Base-by-base conservation (phyloP, 352 stramenopile genomes). In the Globisporangium parvum region DNA sequence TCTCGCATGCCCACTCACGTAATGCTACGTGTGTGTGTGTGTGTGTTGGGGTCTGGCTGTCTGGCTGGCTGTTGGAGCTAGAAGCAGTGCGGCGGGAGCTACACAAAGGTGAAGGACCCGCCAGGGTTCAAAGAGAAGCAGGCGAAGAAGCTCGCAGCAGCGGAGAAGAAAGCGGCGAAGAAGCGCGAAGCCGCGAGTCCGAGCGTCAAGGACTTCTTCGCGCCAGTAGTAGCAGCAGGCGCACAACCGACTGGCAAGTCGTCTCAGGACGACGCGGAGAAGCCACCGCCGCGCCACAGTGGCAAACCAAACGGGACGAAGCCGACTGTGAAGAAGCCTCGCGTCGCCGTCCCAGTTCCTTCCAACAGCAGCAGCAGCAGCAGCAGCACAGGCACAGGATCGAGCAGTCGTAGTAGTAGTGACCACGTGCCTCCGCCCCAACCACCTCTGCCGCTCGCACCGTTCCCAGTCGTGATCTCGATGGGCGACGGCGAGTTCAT, bases 41-140 rank as follows among this genome's bases (percentile, higher is more conserved):
- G n/a, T n/a, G n/a, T n/a, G n/a, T n/a, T n/a, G n/a, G n/a, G n/a
- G n/a, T n/a, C n/a, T n/a, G n/a, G n/a, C n/a, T n/a, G n/a, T n/a
- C n/a, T n/a, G n/a, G n/a, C n/a, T n/a, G n/a, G n/a, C n/a, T n/a
- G n/a, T n/a, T n/a, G 23, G 45, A 21, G 40, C n/a, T 51, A 88
- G 64, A 73, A 65, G 41, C 72, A 64, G 31, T 93, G 80, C 57
- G 80, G 84, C 11, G 84, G 84, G 0, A 77, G 51, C 35, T 93
- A 88, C 58, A 75, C 58, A 0, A 93, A 93, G 60, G 78, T 85
- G 28, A 87, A 88, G 57, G 74, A 87, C 35, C 82, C 82, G 14
- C 63, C 69, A 0, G 77, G 73, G 3, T 88, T 79, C 46, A 77
- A 71, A 17, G 54, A 73, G 48, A 77, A 77, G 28, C 57, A 73